Base-by-base conservation (phyloP, 495 filamentous ascomycete species). In the Aspergillus leporis region DNA sequence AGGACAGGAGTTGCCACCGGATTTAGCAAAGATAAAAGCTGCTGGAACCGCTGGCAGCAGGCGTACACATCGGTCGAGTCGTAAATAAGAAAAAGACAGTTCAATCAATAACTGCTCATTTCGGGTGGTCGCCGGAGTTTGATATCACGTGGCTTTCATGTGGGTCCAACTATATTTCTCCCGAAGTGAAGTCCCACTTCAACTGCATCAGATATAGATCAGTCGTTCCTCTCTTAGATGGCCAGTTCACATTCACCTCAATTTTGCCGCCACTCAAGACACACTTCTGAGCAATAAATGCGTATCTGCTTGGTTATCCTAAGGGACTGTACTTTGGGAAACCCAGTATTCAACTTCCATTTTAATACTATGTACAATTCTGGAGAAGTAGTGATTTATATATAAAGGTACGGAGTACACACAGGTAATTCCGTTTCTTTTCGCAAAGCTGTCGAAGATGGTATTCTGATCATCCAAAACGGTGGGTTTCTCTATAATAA, bases 361-460 rank as follows among this genome's bases (percentile, higher is more conserved):
- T n/a, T n/a, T n/a, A n/a, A n/a, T n/a, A n/a, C n/a, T n/a, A n/a
- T n/a, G n/a, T n/a, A n/a, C n/a, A n/a, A n/a, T n/a, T n/a, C n/a
- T n/a, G n/a, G n/a, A n/a, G n/a, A n/a, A n/a, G n/a, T n/a, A n/a
- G n/a, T n/a, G n/a, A n/a, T n/a, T n/a, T n/a, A n/a, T n/a, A n/a
- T n/a, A n/a, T n/a, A n/a, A n/a, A n/a, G n/a, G n/a, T n/a, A n/a
- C n/a, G n/a, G n/a, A n/a, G n/a, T n/a, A n/a, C n/a, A n/a, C 89
- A 50, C 79, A 71, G 7, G 83, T 70, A 60, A 98, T 96, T 0
- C 93, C 93, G 60, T 91, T n/a, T 92, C 23, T 89, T 76, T 19
- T 97, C 93, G 70, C 94, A 98, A 93, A 98, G 97, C 1, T 86
- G 79, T 61, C 89, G 82, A 69, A 97, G 97, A 94, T 87, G 8